Base-by-base conservation (phyloP, 2,329 filamentous ascomycete species). In the Monosporascus sp. region DNA sequence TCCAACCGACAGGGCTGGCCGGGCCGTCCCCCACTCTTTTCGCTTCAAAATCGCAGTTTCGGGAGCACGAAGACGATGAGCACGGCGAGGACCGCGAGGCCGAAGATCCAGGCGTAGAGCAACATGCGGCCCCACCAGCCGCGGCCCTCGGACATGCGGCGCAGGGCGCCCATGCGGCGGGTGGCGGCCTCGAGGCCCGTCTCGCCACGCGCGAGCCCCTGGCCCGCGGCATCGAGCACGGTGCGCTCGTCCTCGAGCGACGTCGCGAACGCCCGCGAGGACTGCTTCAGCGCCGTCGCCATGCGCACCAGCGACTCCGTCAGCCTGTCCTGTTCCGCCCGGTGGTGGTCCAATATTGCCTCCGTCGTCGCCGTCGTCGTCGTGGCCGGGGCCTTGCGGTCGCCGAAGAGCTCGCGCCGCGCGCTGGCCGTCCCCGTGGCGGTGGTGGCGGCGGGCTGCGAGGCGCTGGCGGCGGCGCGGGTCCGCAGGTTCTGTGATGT, bases 91-190 rank as follows among this genome's bases (percentile, higher is more conserved):
- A 95, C 62, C 85, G 90, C 93, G 57, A 97, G 70, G 31, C 83
- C 90, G 62, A 86, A 88, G 48, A 97, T 91, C 79, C 89, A 88
- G 39, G 78, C 86, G 74, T 94, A 96, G 55, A 97, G 76, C 72
- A 93, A 77, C 75, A 96, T 82, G 50, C 92, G 75, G 6, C 88
- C 91, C 83, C 82, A 90, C 88, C 88, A 95, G 0, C 91, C 91
- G 67, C 87, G 86, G 3, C 91, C 92, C 73, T 97, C 93, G 17
- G 87, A 90, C 84, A 96, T 90, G 50, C 80, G 80, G 60, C 83
- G 77, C 66, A 97, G 70, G 63, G 82, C 79, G 1, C 89, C 86
- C 89, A 97, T 95, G 57, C 84, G 77, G 57, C 83, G 81, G 50
- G 84, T 83, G 3, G 92, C 90, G 1, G 83, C 81, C 55, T 91